Conservation (phyloP, 179 eudicot species). For the Beta corolliflora region DNA sequence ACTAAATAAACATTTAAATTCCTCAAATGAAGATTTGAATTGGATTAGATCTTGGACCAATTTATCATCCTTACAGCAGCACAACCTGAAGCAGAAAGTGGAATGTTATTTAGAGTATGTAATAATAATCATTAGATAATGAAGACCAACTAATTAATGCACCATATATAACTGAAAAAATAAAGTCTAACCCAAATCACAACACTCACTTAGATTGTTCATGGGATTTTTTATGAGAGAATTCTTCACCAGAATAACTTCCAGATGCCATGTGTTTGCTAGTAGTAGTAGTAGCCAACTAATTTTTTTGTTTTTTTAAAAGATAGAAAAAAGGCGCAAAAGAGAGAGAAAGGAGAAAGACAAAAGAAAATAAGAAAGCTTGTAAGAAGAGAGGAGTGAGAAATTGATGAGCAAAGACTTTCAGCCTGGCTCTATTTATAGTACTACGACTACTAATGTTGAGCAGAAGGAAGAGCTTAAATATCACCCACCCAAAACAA, state of each 20-base stretch:
- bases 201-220: not conserved
- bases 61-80: conserved; percentile 8
- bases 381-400: too few species aligned
- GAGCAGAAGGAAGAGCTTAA: too few species aligned
- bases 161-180: not conserved
- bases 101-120: not conserved
- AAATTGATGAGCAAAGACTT: too few species aligned
- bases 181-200: not conserved
- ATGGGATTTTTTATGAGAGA: not conserved
- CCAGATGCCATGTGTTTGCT: not conserved
- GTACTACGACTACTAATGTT: too few species aligned
- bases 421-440: too few species aligned
- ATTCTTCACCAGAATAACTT: not conserved
- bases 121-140: not conserved
- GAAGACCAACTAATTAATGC: not conserved
- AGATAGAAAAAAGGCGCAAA: too few species aligned
- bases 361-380: too few species aligned
- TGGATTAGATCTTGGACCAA: not conserved
- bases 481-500: too few species aligned
- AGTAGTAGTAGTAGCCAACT: too few species aligned
- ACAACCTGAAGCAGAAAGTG: not conserved
- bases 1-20: not conserved
- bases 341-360: too few species aligned
- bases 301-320: too few species aligned
- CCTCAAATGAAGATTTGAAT: not conserved